Evolutionary conservation across 2,329 filamentous ascomycete species (phyloP).

Genomic region (Sarocladium kiliense): DNA sequence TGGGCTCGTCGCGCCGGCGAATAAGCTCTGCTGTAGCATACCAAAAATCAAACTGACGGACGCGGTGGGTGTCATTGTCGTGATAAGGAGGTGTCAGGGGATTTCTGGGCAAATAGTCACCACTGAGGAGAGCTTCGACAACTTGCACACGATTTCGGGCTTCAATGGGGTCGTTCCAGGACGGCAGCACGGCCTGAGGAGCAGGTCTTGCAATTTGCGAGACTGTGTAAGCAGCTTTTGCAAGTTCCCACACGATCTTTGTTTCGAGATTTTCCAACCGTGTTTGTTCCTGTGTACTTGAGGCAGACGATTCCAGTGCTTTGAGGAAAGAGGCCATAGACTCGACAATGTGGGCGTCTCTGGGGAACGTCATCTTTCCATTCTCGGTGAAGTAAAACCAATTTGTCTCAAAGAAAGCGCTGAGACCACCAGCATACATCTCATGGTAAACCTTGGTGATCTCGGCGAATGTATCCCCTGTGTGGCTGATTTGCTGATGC

Average conservation of each 20-base stretch:
- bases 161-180: conserved; percentile 56
- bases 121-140: conserved; percentile 71
- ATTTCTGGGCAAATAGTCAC: conserved; percentile 57
- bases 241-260: conserved; percentile 55
- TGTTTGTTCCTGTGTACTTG: conserved; percentile 46
- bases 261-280: conserved; percentile 45
- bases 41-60: conserved; percentile 77
- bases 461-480: conserved; percentile 54
- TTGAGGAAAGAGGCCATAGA: conserved; percentile 63
- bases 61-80: conserved; percentile 47
- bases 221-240: conserved; percentile 39
- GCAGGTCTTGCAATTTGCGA: conserved; percentile 29
- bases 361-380: conserved; percentile 39
- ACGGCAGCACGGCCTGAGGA: conserved; percentile 32
- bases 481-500: conserved; percentile 45
- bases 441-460: conserved; percentile 68
- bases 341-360: conserved; percentile 55
- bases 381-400: conserved; percentile 65
- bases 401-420: conserved; percentile 72
- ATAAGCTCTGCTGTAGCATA: conserved; percentile 65
- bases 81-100: conserved; percentile 47
- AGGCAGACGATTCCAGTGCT: conserved; percentile 42
- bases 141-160: conserved; percentile 67
- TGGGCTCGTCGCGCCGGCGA: conserved; percentile 51
- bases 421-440: conserved; percentile 70